phyloP scores from a whole-genome alignment of 371 early-diverging fungal genomes.

The Nematocida parisii region DNA sequence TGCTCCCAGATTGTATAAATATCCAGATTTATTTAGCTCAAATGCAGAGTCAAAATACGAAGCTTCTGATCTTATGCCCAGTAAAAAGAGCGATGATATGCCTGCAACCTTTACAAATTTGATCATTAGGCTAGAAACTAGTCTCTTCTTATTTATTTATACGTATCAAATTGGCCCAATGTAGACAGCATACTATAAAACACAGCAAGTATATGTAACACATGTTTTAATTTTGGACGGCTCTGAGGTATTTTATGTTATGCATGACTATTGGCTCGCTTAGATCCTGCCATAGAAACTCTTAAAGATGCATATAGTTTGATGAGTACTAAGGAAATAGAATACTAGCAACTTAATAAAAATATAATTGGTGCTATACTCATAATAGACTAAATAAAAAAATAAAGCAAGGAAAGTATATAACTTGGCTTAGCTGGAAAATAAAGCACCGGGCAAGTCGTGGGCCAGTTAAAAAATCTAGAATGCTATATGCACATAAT shows the following conservation, averaged over 20 bases:
- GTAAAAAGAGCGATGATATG: neutral
- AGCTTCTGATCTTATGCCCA: neutral
- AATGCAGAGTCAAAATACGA: conserved; percentile 27
- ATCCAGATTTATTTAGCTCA: conserved; percentile 54
- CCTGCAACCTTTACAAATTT: neutral
- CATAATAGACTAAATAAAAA: too few relatives aligned
- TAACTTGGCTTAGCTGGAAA: too few relatives aligned
- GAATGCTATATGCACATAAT: too few relatives aligned
- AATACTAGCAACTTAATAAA: too few relatives aligned
- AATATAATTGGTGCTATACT: too few relatives aligned
- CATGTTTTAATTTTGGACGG: neutral
- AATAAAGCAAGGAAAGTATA: too few relatives aligned
- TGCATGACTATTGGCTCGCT: too few relatives aligned
- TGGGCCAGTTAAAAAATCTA: too few relatives aligned
- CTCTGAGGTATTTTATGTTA: neutral
- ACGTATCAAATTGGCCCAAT: conserved; percentile 38
- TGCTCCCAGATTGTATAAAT: conserved; percentile 40
- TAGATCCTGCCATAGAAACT: too few relatives aligned
- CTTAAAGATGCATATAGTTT: too few relatives aligned
- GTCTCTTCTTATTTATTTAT: conserved; percentile 27
- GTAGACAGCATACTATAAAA: neutral
- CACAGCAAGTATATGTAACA: neutral
- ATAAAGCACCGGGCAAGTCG: too few relatives aligned
- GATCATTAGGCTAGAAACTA: neutral
- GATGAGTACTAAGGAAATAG: too few relatives aligned